These are phyloP conservation scores for Diaporthe capsici DNA, from an alignment of 2,329 filamentous ascomycete genomes.

Conservation along the genomic window DNA sequence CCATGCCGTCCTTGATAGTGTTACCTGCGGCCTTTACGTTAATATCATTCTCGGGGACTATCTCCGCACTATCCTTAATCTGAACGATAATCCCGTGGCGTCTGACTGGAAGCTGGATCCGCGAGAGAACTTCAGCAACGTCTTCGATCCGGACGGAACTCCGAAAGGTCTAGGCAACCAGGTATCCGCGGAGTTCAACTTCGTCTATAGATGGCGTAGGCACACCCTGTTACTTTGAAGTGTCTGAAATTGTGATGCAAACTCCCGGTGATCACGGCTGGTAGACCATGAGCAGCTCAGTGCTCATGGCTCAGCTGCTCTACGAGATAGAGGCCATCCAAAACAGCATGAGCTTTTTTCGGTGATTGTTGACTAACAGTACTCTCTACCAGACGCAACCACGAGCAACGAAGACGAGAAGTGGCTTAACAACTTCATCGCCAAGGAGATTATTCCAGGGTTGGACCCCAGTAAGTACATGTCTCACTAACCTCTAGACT, in stretches of 20 bases:
- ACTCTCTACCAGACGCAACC: background rate
- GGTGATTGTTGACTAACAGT: too few species aligned
- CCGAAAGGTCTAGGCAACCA: slow-evolving; percentile 8
- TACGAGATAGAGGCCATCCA: too few species aligned
- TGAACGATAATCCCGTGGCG: background rate
- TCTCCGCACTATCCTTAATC: background rate
- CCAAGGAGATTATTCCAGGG: background rate
- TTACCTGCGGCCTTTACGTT: slow-evolving; percentile 5
- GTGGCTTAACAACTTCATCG: slow-evolving; percentile 8
- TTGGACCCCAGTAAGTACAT: background rate
- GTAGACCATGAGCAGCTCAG: background rate
- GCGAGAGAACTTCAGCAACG: background rate
- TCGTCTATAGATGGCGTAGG: slow-evolving; percentile 17
- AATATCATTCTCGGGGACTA: slow-evolving; percentile 11
- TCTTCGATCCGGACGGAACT: slow-evolving; percentile 1
- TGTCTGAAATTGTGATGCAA: rapidly evolving
- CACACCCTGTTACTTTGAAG: rapidly evolving
- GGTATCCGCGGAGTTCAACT: background rate
- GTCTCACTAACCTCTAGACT: too few species aligned
- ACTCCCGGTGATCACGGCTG: background rate
- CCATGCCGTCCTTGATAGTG: too few species aligned
- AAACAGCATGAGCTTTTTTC: rapidly evolving
- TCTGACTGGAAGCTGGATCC: slow-evolving; percentile 20
- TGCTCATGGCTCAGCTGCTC: background rate
- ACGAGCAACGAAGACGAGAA: slow-evolving; percentile 7